Percentiles rank a stretch among this genome's conserved stretches.
phyloP scores from a whole-genome alignment of 345 rosid species.

The Eucalyptus urophylla region DNA sequence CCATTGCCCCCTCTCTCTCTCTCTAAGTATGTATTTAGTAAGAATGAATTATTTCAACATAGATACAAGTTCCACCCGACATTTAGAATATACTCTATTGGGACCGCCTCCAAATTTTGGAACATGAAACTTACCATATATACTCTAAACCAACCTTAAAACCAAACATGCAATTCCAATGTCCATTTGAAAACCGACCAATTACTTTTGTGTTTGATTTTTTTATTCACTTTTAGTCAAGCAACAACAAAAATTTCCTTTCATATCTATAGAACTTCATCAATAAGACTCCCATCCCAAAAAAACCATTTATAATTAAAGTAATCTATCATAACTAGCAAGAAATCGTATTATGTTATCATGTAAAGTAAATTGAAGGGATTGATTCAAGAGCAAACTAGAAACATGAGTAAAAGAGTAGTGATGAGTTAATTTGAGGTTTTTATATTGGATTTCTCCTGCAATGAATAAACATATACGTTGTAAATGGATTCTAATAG shows the following conservation, averaged over 20 bases:
- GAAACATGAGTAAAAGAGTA: neutral
- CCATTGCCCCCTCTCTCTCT: too few species aligned
- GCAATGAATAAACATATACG: neutral
- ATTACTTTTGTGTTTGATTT: too few species aligned
- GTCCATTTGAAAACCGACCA: rapidly evolving
- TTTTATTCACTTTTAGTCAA: neutral
- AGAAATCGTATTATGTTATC: too few species aligned
- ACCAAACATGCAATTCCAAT: neutral
- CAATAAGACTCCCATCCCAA: neutral
- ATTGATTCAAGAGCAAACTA: neutral
- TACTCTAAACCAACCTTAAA: neutral
- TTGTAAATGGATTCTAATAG: neutral
- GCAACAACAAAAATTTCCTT: neutral
- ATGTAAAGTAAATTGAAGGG: neutral
- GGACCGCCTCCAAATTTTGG: neutral
- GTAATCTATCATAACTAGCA: neutral
- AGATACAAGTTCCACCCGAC: neutral
- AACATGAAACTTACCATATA: neutral
- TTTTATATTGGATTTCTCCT: neutral
- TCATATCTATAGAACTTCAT: too few species aligned
- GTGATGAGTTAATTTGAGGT: neutral
- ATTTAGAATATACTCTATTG: neutral
- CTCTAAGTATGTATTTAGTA: neutral
- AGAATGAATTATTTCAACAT: too few species aligned
- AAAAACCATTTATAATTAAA: too few species aligned